A percentile compares a stretch with the other conserved stretches of the same genome.
These are phyloP conservation scores for Bryum argenteum DNA, from an alignment of 225 moss, liverwort and hornwort species.

Conservation along the genomic window DNA sequence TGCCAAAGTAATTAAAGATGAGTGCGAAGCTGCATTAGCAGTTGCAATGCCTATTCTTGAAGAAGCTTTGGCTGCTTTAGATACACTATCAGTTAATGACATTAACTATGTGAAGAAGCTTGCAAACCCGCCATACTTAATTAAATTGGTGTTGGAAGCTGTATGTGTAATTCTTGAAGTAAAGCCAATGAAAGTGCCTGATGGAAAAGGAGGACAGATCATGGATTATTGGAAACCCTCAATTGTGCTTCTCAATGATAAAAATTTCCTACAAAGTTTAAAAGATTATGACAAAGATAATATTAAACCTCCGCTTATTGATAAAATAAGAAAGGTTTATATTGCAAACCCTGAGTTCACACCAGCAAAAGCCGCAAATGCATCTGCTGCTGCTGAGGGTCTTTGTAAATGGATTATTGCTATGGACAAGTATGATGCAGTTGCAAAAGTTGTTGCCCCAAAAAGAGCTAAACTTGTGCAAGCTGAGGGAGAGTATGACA, in stretches of 20 bases:
- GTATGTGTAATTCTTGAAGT: constrained; percentile 88
- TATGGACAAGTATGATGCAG: constrained; percentile 85
- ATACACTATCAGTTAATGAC: constrained; percentile 78
- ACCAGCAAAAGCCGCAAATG: constrained; percentile 86
- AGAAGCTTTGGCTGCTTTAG: constrained; percentile 80
- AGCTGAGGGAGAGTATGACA: constrained; percentile 66
- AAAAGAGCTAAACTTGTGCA: constrained; percentile 67
- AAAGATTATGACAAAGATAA: constrained; percentile 91
- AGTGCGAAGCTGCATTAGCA: constrained; percentile 81
- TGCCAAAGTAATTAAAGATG: constrained; percentile 88
- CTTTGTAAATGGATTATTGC: constrained; percentile 95
- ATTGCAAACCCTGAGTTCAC: constrained; percentile 81
- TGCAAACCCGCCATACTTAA: constrained; percentile 78
- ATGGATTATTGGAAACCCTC: constrained; percentile 97
- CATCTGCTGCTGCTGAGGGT: constrained; percentile 88
- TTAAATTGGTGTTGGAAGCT: constrained; percentile 86
- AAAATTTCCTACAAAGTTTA: constrained; percentile 66
- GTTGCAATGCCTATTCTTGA: constrained; percentile 82
- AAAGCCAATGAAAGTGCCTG: constrained; percentile 75
- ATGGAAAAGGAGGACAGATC: constrained; percentile 83
- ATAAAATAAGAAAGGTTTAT: constrained; percentile 75
- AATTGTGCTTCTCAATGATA: constrained; percentile 70
- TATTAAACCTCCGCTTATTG: constrained; percentile 72
- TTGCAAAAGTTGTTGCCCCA: constrained; percentile 86
- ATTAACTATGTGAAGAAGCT: constrained; percentile 95